Evolutionary conservation across 2,329 filamentous ascomycete genomes (phyloP), one percentile per base, ranked within the genome.

Genomic region (Lizonia empirigonia): DNA sequence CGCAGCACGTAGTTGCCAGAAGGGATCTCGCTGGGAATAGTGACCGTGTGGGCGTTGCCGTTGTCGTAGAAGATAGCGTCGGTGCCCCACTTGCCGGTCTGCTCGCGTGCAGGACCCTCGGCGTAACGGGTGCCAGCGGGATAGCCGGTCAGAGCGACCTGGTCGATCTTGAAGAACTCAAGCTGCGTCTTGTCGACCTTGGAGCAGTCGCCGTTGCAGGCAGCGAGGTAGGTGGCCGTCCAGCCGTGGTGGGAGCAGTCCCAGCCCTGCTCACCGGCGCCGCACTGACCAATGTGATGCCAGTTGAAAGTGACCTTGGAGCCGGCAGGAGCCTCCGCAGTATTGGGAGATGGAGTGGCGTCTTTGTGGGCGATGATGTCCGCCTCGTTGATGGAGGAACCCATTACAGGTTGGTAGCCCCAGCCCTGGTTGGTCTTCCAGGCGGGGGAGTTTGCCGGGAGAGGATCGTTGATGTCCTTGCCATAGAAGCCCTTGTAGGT

Each of bases 21-120:
- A 36, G 67, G 67, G 36, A 72, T 67, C 26, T 62, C 58, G 9
- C 57, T 60, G 16, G 69, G 69, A 35, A 72, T 71, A 4, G 58
- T 70, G 38, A 71, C 63, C 3, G 55, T 67, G 44, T 71, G 67
- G 12, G 52, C 44, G 56, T 71, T 71, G 45, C 52, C 55, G 41
- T 69, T 64, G 39, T 67, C 60, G 58, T 71, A 72, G 62, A 72
- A 70, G 58, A 70, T 71, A 26, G 53, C 59, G 44, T 70, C 67
- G 12, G 65, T 70, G 24, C 63, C 68, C 67, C 69, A 71, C 53
- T 62, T 64, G 15, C 68, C 68, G 13, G 60, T 57, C 40, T 67
- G 59, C 8, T 55, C 67, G 36, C 61, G 49, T 4, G 53, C 37
- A 9, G 26, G 19, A 32, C 63, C 67, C 15, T 63, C 29, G 5